Percentiles rank a stretch among this genome's conserved stretches.
Conservation (phyloP, 768 basidiomycete genomes). For the Tylopilus cervinicoccineus region DNA sequence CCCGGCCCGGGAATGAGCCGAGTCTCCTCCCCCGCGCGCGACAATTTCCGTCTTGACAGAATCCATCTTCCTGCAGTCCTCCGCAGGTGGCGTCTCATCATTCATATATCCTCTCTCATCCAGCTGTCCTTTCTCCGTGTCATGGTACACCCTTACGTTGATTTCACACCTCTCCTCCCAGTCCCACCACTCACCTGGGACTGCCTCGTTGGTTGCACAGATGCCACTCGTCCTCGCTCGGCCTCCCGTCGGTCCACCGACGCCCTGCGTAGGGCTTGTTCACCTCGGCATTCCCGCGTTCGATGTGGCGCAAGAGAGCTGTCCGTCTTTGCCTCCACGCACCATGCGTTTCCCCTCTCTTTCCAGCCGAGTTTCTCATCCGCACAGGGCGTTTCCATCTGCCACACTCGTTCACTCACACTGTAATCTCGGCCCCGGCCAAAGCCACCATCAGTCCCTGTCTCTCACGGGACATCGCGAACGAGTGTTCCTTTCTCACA, state of each 20-base stretch:
- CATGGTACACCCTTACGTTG: slow-evolving; percentile 7
- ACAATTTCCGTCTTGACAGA: slow-evolving; percentile 13
- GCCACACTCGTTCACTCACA: slow-evolving; percentile 9
- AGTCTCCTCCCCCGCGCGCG: too few relatives aligned
- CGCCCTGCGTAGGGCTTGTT: neutral
- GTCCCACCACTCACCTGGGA: too few relatives aligned
- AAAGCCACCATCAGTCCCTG: slow-evolving; percentile 11
- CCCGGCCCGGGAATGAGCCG: slow-evolving; percentile 19
- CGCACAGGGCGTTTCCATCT: neutral
- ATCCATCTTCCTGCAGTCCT: slow-evolving; percentile 6
- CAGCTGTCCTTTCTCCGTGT: neutral
- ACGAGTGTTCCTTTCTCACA: slow-evolving; percentile 9
- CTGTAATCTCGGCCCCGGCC: slow-evolving; percentile 8
- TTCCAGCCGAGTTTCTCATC: neutral
- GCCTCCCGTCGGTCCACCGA: neutral
- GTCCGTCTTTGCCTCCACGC: neutral
- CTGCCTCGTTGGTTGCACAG: too few relatives aligned
- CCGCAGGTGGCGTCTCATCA: slow-evolving; percentile 3
- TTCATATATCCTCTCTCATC: slow-evolving; percentile 8
- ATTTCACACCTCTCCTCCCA: slow-evolving; percentile 13
- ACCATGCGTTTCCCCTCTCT: neutral
- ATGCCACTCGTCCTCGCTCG: too few relatives aligned
- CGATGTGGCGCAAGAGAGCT: slow-evolving; percentile 14
- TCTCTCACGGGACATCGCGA: slow-evolving; percentile 1
- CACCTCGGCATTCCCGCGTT: neutral